Base-by-base conservation (phyloP, 2,329 filamentous ascomycete genomes). In the Apiospora hydei region DNA sequence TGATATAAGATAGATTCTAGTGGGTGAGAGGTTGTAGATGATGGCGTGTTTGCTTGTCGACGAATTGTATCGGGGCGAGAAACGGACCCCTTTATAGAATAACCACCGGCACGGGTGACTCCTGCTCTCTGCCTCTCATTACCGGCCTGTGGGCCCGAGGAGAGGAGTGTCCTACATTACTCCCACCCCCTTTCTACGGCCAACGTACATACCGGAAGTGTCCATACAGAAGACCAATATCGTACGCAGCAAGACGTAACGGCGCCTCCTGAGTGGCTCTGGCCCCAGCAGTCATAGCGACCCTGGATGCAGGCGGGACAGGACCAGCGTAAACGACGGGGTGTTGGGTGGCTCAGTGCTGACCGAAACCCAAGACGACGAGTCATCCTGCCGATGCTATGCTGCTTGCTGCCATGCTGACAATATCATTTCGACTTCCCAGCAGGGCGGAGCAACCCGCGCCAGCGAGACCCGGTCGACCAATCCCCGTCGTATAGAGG, bases 211-310 rank as follows among this genome's bases (percentile, higher is more conserved):
- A n/a, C n/a, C 34, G 57, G 34, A 4, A 64, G 57, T 24, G 57
- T 3, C 34, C 57, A 21, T 24, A 64, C 18, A 11, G 34, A 13
- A 41, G 10, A 41, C 11, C 30, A 41, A 21, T 14, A 34, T 26
- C 53, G 1, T 38, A 30, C 18, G 57, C 38, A 64, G 57, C 38
- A 64, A 64, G 57, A 34, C n/a, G 34, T 16, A 10, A 4, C 57
- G 30, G 57, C 21, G 34, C 30, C 16, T 61, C 57, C 57, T 64
- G 57, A 41, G 34, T n/a, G 57, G 57, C 57, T 64, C 34, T 64
- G 57, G 34, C 7, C 34, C 34, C 21, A 61, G 26, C 6, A 16
- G 11, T n/a, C 57, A 41, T 64, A 30, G 57, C 18, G 14, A 34
- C 10, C 34, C 18, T n/a, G 41, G 57, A 34, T 64, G 34, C 30